Base-by-base conservation (phyloP, 1,284 basidiomycete species). In the Ustilago crameri region DNA sequence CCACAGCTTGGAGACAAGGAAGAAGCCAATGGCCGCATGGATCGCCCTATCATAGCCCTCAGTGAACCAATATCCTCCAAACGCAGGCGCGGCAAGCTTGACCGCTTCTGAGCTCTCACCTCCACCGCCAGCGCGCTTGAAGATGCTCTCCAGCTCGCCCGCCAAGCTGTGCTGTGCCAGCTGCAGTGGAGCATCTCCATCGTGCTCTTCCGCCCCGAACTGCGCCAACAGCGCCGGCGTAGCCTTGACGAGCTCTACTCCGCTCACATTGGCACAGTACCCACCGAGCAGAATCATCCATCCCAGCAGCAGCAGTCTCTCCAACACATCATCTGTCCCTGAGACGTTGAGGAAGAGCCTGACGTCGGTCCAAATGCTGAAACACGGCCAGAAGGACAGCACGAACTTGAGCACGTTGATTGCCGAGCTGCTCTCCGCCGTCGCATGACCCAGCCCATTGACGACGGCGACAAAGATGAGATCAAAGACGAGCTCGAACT, bases 401-500 rank as follows among this genome's bases (percentile, higher is more conserved):
- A 81, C 56, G 62, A 84, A 84, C 57, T 82, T 79, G 53, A 80
- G 60, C 35, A 81, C 67, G 20, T 77, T 76, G 54, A 81, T 68
- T 18, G 69, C 77, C n/a, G 74, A 67, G 8, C 73, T 76, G 41
- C 73, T 73, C 30, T 81, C 79, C 2, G 80, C 77, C 0, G 80
- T 63, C 0, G 70, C 46, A 35, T 80, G 78, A 10, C 76, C 73
- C n/a, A 80, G 61, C 15, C 77, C 79, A 34, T 71, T 71, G 26
- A 71, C 68, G 2, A 71, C 68, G 14, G 68, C 68, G 45, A 79
- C 78, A 42, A 82, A 76, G 62, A 78, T 74, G 20, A 82, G 66
- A 51, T 83, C 82, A 30, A 82, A 83, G 35, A 84, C 82, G 17
- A 84, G 77, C 51, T 84, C 82, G 48, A 82, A 81, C 24, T 81